Base-by-base conservation (phyloP, 306 rosid genomes). In the Fagus sylvatica region DNA sequence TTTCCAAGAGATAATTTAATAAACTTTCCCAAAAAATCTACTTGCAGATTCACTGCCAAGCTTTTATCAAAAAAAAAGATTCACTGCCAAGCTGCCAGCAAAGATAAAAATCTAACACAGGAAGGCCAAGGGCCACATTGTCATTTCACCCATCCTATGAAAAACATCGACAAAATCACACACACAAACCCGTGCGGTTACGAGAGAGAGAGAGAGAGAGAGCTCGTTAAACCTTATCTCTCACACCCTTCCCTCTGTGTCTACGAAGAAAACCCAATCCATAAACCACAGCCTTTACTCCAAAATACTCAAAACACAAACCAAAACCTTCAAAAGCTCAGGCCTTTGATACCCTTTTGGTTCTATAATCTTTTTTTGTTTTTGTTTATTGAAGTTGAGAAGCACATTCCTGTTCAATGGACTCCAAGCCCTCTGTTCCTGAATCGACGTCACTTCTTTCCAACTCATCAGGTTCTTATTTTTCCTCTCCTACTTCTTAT, bases 221-320 rank as follows among this genome's bases (percentile, higher is more conserved):
- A 46, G 15, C 28, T 75, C 48, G 53, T 37, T 32, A 76, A 82
- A 77, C 87, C 87, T 85, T 82, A 85, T 85, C 89, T 76, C 80
- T 42, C 74, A 10, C 39, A 15, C 30, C 2, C 19, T 15, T n/a
- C 1, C 39, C 72, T 53, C 3, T 36, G 34, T 77, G 19, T 51
- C 43, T 30, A 12, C 11, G 51, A 46, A 10, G 51, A 7, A 51
- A 53, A 53, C 49, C 67, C n/a, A 33, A 60, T 71, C 72, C 74
- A 48, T 8, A 19, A 64, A 37, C 49, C 71, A 7, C 76, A 42
- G 15, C 55, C 40, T 11, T 17, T 4, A 42, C 12, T 53, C 78
- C 6, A 53, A 5, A 48, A 61, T 34, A 57, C 28, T 6, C 7
- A 12, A 42, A 53, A 16, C 49, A 37, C 64, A 17, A 7, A 34